phyloP scores from a whole-genome alignment of 306 rosid species.

The Cajanus cajan region DNA sequence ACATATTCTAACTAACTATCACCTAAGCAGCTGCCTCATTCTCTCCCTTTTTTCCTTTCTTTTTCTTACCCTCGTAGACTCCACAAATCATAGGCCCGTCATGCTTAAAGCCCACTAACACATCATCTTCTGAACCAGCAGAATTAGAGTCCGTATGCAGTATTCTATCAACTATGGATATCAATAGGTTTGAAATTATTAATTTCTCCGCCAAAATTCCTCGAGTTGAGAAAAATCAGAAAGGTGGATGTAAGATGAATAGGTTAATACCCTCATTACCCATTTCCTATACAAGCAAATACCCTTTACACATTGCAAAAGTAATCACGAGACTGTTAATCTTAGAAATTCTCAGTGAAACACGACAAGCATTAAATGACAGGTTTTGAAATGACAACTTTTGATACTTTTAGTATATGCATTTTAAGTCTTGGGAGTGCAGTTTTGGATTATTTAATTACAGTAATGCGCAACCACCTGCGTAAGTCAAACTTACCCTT shows the following conservation, averaged over 20 bases:
- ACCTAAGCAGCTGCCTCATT: not conserved
- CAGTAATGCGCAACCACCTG: not conserved
- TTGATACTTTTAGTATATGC: not conserved
- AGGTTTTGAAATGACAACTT: not conserved
- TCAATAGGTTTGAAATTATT: not conserved
- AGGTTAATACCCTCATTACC: not conserved
- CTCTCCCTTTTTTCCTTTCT: not conserved
- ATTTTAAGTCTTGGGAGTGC: not conserved
- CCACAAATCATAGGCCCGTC: not conserved
- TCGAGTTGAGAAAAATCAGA: not conserved
- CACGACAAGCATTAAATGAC: not conserved
- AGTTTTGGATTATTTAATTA: conserved; percentile 7
- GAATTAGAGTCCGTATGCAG: not conserved
- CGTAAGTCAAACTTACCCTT: not conserved
- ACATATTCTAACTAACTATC: not conserved
- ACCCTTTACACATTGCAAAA: not conserved
- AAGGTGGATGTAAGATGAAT: not conserved
- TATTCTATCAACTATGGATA: not conserved
- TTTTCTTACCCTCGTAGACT: not conserved
- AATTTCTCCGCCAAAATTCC: not conserved
- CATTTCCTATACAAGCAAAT: not conserved
- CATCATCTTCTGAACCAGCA: not conserved
- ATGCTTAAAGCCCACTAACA: not conserved
- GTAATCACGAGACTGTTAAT: not conserved
- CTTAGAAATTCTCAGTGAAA: not conserved